Evolutionary conservation across 768 basidiomycete genomes (phyloP).

Genomic region (Infundibulicybe gibba): DNA sequence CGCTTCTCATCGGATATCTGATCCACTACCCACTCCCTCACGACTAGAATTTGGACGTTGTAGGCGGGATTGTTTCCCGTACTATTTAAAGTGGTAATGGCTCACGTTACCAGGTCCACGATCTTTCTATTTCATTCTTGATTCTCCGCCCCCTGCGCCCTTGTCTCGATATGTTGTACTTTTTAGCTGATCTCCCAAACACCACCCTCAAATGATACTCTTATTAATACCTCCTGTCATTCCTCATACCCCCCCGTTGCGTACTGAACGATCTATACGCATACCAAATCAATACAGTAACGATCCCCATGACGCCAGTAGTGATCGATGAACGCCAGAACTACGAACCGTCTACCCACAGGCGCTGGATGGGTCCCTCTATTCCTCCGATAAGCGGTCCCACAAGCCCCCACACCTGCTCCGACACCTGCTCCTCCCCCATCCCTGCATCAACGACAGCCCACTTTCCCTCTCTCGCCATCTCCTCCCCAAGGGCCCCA

Average conservation of each 20-base stretch:
- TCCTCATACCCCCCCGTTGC: too few species aligned
- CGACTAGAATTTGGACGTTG: neutral
- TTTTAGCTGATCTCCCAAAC: too few species aligned
- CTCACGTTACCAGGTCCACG: constrained; percentile 6
- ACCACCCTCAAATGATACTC: too few species aligned
- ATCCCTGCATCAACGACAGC: constrained; percentile 56
- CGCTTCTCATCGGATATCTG: constrained; percentile 57
- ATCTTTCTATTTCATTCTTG: constrained; percentile 6
- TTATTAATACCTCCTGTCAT: too few species aligned
- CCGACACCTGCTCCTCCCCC: constrained; percentile 43
- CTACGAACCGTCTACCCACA: constrained; percentile 35
- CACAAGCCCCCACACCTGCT: constrained; percentile 53
- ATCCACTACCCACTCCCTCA: constrained; percentile 6
- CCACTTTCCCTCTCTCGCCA: constrained; percentile 39
- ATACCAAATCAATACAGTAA: too few species aligned
- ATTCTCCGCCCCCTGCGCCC: constrained; percentile 1
- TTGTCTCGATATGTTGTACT: too few species aligned
- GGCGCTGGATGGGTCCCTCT: constrained; percentile 35
- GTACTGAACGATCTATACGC: too few species aligned
- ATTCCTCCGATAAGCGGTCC: constrained; percentile 36
- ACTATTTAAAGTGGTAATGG: neutral
- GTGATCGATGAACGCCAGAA: too few species aligned
- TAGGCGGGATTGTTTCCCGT: neutral
- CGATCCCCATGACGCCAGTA: too few species aligned
- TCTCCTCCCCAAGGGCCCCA: constrained; percentile 50